phyloP scores from a whole-genome alignment of 805 yeast species.

The Candida krabiensis region DNA sequence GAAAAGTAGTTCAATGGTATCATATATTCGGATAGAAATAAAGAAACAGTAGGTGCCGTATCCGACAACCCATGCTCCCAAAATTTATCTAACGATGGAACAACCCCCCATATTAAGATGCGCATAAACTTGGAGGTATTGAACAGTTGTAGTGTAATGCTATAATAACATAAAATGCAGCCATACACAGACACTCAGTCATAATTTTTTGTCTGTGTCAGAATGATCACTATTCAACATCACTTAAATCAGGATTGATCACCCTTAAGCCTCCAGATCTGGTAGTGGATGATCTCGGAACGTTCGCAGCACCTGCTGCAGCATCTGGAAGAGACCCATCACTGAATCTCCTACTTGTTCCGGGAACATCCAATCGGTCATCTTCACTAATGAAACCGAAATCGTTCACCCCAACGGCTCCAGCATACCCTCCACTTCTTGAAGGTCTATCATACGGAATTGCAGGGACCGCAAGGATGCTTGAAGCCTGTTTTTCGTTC shows the following conservation, averaged over 20 bases:
- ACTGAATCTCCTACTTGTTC: slow-evolving; percentile 33
- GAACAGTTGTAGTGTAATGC: too few relatives aligned
- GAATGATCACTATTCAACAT: slow-evolving; percentile 1
- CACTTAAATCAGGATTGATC: slow-evolving; percentile 34
- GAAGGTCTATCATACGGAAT: slow-evolving; percentile 3
- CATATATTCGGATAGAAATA: too few relatives aligned
- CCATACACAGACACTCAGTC: background rate
- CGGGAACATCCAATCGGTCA: slow-evolving; percentile 23
- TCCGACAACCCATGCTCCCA: too few relatives aligned
- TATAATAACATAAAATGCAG: too few relatives aligned
- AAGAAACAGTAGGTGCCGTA: too few relatives aligned
- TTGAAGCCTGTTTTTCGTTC: slow-evolving; percentile 11
- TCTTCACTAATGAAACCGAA: slow-evolving; percentile 25
- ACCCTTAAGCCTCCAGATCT: slow-evolving; percentile 31
- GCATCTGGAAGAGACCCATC: slow-evolving; percentile 37
- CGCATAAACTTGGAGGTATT: too few relatives aligned
- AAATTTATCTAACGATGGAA: too few relatives aligned
- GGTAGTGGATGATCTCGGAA: slow-evolving; percentile 1
- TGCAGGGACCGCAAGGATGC: slow-evolving; percentile 13
- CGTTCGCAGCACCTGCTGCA: slow-evolving; percentile 24
- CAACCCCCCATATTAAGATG: too few relatives aligned
- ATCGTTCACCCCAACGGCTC: slow-evolving; percentile 17
- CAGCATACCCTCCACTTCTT: slow-evolving; percentile 8
- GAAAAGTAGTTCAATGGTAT: too few relatives aligned
- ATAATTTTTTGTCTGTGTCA: slow-evolving; percentile 9